Base-by-base conservation (phyloP, 2,329 filamentous ascomycete genomes). In the Fusarium veterinarium region DNA sequence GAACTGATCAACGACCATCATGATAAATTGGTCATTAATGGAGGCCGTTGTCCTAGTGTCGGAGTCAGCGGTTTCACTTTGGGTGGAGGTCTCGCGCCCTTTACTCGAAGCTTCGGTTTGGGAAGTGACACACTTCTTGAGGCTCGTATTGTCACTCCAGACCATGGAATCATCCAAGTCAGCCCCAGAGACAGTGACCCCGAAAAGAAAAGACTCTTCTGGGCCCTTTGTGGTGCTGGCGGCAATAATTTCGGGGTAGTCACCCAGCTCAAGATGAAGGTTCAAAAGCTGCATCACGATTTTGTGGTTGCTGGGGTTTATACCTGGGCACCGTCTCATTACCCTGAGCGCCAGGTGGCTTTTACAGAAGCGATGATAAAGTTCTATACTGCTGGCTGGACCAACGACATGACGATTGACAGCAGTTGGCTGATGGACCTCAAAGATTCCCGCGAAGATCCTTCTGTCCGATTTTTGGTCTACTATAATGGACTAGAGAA, bases 161-260 rank as follows among this genome's bases (percentile, higher is more conserved):
- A 59, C 13, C 46, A 49, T 13, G 45, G 12, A 1, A 8, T 7
- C 3, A 1, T 60, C 8, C 1, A 6, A 6, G 23, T 60, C 17
- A 42, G 30, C 3, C n/a, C 1, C 4, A 3, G 30, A 0, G 37
- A 53, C 19, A 16, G 4, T 0, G 6, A 62, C 0, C 1, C 30
- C 31, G 8, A 76, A 0, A 67, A 74, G 6, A 53, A 16, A 3
- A 28, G 71, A 6, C 67, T 84, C 3, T 85, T 85, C 73, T 84
- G 80, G 75, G 83, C 83, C 0, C 77, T 84, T 6, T 75, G 80
- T 2, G 83, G 84, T 8, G 82, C 79, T 6, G 83, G 84, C 0
- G 80, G 80, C 13, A 83, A 81, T 4, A 85, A 83, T 7, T 85
- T 81, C 33, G 84, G 83, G 0, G 79, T 85, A 4, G 68, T 84